Base-by-base conservation (phyloP, 2,329 filamentous ascomycete genomes). In the Zymoseptoria tritici region DNA sequence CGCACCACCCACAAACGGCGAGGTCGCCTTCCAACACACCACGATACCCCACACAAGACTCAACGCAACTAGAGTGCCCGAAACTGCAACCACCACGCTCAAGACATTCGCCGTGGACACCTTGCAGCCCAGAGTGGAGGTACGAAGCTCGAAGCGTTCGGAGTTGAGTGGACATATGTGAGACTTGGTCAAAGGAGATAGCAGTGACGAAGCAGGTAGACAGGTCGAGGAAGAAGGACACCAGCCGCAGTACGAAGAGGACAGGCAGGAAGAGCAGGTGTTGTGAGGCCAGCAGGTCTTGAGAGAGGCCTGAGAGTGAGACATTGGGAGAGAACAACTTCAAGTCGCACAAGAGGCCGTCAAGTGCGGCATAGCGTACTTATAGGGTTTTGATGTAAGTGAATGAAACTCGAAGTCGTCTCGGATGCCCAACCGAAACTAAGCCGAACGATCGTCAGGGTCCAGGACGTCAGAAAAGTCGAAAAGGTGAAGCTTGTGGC, bases 91-190 rank as follows among this genome's bases (percentile, higher is more conserved):
- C 19, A 79, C 64, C 4, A 76, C 70, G 46, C 75, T 76, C 36
- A 80, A 66, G 24, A 79, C 72, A 0, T 77, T 79, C 7, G 76
- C 76, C 6, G 77, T 79, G 0, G 77, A 79, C 54, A 77, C 77
- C 56, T 75, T 73, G 61, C 78, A 80, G 20, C 78, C 78, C 0
- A 79, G 65, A 5, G 76, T 70, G 19, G 68, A 67, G 9, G 77
- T 79, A 2, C 78, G 73, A 6, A 80, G 69, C 61, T 80, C 78
- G 59, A 75, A 80, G 55, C 77, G 72, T 66, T 79, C 78, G 57
- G 74, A 73, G 49, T 73, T 71, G 7, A 74, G 62, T 3, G 72
- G 72, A 56, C 72, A 74, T 24, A 69, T 63, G 20, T 65, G 56
- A 8, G 73, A 50, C 52, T 71, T 69, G 6, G 70, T 72, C 11